Evolutionary conservation across 352 stramenopile genomes (phyloP).

Genomic region (Discostella stelligera): DNA sequence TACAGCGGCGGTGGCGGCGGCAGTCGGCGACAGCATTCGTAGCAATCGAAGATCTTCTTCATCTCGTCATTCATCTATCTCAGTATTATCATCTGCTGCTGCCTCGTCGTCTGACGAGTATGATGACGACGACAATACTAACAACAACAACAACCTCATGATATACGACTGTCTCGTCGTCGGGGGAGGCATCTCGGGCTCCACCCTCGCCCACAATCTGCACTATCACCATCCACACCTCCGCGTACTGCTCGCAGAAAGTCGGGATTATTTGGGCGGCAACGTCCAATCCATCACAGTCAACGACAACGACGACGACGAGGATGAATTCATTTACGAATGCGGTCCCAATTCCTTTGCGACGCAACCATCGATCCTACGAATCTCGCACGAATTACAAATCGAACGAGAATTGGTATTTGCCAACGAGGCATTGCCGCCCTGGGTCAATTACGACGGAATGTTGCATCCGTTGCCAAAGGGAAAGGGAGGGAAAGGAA

Average conservation of each 20-base stretch:
- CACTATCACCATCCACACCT: constrained; percentile 63
- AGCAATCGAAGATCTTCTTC: too few species aligned
- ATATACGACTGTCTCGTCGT: constrained; percentile 79
- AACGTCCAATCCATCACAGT: constrained; percentile 80
- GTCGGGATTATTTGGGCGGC: constrained; percentile 79
- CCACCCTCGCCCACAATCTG: constrained; percentile 83
- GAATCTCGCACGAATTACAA: constrained; percentile 83
- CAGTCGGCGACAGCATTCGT: too few species aligned
- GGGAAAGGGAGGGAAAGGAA: constrained; percentile 70
- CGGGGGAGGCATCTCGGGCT: constrained; percentile 83
- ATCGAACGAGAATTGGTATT: constrained; percentile 80
- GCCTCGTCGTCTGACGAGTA: too few species aligned
- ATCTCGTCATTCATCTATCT: background rate
- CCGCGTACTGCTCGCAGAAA: constrained; percentile 78
- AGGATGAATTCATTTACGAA: constrained; percentile 77
- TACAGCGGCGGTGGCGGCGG: too few species aligned
- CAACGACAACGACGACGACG: constrained; percentile 56
- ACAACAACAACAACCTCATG: background rate
- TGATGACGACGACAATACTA: background rate
- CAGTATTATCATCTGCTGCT: background rate
- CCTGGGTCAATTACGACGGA: constrained; percentile 78
- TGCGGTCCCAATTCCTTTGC: constrained; percentile 86
- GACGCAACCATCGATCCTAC: constrained; percentile 81
- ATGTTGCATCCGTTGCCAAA: constrained; percentile 82
- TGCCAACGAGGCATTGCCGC: constrained; percentile 74